Evolutionary conservation across 2,329 filamentous ascomycete genomes (phyloP).

Genomic region (Periconia digitata): DNA sequence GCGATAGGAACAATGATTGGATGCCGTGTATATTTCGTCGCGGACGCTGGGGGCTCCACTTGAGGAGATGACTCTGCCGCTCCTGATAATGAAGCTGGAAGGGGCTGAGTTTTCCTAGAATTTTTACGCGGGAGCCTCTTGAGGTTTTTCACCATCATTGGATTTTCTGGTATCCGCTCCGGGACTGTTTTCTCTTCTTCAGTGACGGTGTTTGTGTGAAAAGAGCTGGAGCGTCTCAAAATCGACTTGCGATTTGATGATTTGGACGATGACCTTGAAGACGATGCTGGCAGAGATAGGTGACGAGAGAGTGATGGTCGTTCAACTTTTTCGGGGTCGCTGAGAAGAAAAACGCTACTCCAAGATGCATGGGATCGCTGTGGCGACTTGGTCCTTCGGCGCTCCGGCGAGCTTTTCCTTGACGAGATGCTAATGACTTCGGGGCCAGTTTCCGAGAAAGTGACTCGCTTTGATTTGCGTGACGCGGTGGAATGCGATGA

Average conservation of each 20-base stretch:
- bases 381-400: neutral
- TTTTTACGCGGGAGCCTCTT: slow-evolving; percentile 3
- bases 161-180: neutral
- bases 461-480: neutral
- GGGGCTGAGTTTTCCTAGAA: neutral
- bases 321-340: neutral
- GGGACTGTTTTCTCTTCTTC: neutral
- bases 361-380: neutral
- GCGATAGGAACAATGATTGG: neutral
- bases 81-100: neutral
- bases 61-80: neutral
- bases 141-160: slow-evolving; percentile 5
- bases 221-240: neutral
- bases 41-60: neutral
- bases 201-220: neutral
- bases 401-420: neutral
- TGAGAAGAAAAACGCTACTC: slow-evolving; percentile 4
- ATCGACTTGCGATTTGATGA: slow-evolving; percentile 1
- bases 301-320: neutral
- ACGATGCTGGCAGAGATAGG: neutral
- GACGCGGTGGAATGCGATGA: neutral
- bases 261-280: neutral
- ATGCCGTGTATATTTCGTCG: neutral
- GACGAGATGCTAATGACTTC: neutral
- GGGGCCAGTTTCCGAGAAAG: neutral